These are phyloP conservation scores for Boletus semigastroideus DNA, from an alignment of 1,284 basidiomycete genomes.

Conservation along the genomic window DNA sequence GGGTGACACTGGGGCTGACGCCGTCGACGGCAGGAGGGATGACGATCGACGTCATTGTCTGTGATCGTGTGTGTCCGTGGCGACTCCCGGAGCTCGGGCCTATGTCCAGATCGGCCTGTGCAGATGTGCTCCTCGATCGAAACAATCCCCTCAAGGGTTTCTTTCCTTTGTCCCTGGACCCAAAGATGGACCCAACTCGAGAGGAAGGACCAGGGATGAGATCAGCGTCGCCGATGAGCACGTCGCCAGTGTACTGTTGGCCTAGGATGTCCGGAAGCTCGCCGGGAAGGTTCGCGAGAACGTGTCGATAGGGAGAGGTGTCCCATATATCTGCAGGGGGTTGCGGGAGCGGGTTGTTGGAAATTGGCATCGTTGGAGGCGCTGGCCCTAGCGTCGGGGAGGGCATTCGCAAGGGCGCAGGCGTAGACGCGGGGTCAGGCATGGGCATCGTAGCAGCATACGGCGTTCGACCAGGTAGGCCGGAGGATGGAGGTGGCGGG, in stretches of 20 bases:
- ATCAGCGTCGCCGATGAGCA: conserved; percentile 4
- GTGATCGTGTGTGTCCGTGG: conserved; percentile 21
- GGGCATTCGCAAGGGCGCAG: conserved; percentile 6
- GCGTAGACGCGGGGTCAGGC: conserved; percentile 5
- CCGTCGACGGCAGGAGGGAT: conserved; percentile 16
- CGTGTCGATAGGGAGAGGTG: conserved; percentile 46
- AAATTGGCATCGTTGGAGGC: conserved; percentile 4
- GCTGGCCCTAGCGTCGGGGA: neutral
- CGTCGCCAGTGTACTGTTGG: conserved; percentile 11
- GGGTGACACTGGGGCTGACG: neutral
- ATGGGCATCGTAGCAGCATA: conserved; percentile 7
- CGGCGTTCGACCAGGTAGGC: conserved; percentile 16
- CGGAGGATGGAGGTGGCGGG: conserved; percentile 15
- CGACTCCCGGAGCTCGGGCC: conserved; percentile 18
- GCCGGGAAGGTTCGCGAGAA: conserved; percentile 46
- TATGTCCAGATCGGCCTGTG: conserved; percentile 8
- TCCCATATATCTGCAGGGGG: conserved; percentile 53
- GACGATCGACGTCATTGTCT: conserved; percentile 24
- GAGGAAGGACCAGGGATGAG: conserved; percentile 16
- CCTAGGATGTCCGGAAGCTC: conserved; percentile 39
- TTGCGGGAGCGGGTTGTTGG: conserved; percentile 47
- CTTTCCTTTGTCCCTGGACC: conserved; percentile 30
- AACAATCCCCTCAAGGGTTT: conserved; percentile 25
- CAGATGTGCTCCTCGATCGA: conserved; percentile 27
- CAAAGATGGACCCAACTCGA: conserved; percentile 23